Evolutionary conservation across 306 rosid genomes (phyloP), one percentile per base, ranked within the genome.

Genomic region (Arachis hypogaea): DNA sequence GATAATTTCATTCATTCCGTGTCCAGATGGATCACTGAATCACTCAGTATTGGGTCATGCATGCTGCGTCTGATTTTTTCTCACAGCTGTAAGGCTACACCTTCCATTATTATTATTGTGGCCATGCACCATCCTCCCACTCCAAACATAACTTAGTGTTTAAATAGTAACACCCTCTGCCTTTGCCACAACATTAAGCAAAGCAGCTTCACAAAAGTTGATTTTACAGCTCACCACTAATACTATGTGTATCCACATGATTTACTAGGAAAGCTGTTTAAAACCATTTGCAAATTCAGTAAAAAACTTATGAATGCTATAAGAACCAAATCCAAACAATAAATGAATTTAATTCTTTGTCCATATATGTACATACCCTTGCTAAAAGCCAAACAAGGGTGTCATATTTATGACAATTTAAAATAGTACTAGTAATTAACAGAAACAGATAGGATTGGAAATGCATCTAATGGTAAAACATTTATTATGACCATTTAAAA

Each of bases 401-500:
- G 4, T 2, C 4, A 33, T 33, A 33, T 33, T 33, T 33, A 33
- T 33, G 38, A 2, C 38, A 33, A 33, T 33, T 33, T 33, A 33
- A 33, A 33, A 33, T 33, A 33, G 38, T 33, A 33, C 28, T 22
- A 33, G 38, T 33, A 2, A 33, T 2, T 33, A 33, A 33, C 38
- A 33, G 38, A 33, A 33, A 33, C 38, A 33, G 38, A 33, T 33
- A 33, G 38, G 38, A 33, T 33, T 33, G 38, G 38, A 33, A 33
- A 4, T 33, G 38, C 38, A 38, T 7, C 22, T 12, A 46, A 47
- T 46, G 3, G 51, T 63, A 63, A 41, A 66, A 42, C 63, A 63
- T 42, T 68, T 45, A 16, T 68, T 45, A 16, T 62, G 70, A 69
- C 73, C 18, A 58, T 60, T 60, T 68, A 55, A 59, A 52, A 71